A percentile compares a stretch with the other conserved stretches of the same genome.
Evolutionary conservation across 192 early-diverging fungal species (phyloP).

Genomic region (Coemansia sp.): DNA sequence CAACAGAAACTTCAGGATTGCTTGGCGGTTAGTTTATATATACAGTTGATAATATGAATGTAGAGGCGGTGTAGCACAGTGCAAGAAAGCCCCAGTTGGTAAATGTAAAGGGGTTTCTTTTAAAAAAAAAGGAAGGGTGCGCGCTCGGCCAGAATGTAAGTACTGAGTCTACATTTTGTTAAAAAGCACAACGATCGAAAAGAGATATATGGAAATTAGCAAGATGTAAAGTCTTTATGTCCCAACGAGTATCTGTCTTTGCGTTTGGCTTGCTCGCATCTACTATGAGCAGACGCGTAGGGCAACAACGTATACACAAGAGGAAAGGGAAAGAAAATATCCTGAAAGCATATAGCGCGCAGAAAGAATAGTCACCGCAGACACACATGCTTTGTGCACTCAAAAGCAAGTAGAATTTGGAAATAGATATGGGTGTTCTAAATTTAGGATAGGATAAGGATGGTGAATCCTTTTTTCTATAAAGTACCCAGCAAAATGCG

Average conservation of each 20-base stretch:
- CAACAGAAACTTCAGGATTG: not conserved
- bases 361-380: slow-evolving; percentile 1
- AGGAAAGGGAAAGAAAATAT: not conserved
- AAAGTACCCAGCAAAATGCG: not conserved
- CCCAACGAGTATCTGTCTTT: not conserved
- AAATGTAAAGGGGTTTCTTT: slow-evolving; percentile 5
- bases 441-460: not conserved
- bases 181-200: not conserved
- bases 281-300: not conserved
- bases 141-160: not conserved
- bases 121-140: not conserved
- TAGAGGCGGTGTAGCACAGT: not conserved
- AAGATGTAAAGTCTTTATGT: not conserved
- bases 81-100: not conserved
- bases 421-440: slow-evolving; percentile 6
- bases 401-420: slow-evolving; percentile 3
- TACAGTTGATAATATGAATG: not conserved
- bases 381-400: not conserved
- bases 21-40: slow-evolving; percentile 10
- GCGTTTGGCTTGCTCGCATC: not conserved
- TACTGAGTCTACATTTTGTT: slow-evolving; percentile 7
- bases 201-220: slow-evolving; percentile 8
- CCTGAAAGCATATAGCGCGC: not conserved
- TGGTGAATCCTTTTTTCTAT: not conserved
- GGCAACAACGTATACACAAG: not conserved